Base-by-base conservation (phyloP, 2,329 filamentous ascomycete species). In the Ophiostoma novo-ulmi region DNA sequence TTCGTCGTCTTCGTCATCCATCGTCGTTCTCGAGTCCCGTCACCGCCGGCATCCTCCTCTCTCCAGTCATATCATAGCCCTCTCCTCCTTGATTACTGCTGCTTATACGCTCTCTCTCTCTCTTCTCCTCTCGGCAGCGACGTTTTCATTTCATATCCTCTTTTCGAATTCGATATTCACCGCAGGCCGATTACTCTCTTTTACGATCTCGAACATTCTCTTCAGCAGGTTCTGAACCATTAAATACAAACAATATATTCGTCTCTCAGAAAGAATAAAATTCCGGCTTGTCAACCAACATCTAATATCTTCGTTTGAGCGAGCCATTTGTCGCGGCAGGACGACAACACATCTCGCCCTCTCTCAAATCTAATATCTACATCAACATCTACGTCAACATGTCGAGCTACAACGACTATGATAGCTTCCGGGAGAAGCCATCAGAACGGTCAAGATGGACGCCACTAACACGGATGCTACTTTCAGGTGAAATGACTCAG, bases 401-500 rank as follows among this genome's bases (percentile, higher is more conserved):
- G 78, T 77, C 78, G 68, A 78, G 78, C 76, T 81, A 80, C 75
- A 78, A 76, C 10, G 52, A 58, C 63, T 79, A 76, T 64, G 75
- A 75, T 55, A 79, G 79, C 74, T 74, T 74, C 69, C 67, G 71
- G 69, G 52, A 77, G 75, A 74, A 81, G 78, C 83, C 82, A 71
- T 86, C 88, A 73, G 91, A 94, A 81, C 84, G 92, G 77, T 88
- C 91, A 78, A 86, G 91, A 89, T 93, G 91, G 88, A 91, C 92
- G 73, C 91, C 91, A 20, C 84, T 95, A 70, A 92, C 91, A 72
- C 87, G 91, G 74, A 92, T 94, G 89, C 82, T 95, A 78, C 85
- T 94, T 78, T 93, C 91, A 70, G 91, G 91, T 68, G 90, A 93
- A 81, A 91, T 94, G 87, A 92, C 88, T 70, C 88, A 89, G 76